Evolutionary conservation across 2,329 filamentous ascomycete species (phyloP), one percentile per base, ranked within the genome.

Genomic region (Epicoccum nigrum): DNA sequence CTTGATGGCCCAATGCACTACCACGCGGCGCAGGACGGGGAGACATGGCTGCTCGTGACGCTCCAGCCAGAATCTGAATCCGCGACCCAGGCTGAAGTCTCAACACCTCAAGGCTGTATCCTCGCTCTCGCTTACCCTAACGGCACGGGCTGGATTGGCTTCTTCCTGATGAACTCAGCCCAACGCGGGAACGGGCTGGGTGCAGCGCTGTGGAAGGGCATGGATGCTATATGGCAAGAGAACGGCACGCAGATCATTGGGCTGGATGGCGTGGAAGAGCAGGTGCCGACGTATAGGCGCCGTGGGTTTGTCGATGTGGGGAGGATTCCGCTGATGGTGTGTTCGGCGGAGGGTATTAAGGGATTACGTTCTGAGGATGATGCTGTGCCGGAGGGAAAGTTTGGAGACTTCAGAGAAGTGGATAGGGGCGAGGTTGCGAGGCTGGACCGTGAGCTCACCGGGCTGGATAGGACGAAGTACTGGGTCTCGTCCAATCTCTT

Each of bases 121-220:
- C 49, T 69, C 4, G 62, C 67, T 2, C 60, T 73, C 28, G 58
- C 63, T 17, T 73, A 69, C 54, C 54, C 64, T 17, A 75, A 76
- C 43, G 44, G 48, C 25, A 74, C 71, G 1, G 73, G 65, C n/a
- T 75, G 73, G 72, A 55, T 74, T 1, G 71, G 67, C 13, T 71
- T 69, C 60, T 74, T 75, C 67, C 63, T 70, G 40, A 51, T 74
- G 46, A 67, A 68, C 15, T 61, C 55, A 1, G 42, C 57, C 1
- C 56, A 63, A 41, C 65, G 67, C 17, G 69, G 72, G 17, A 55
- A 64, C 15, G 72, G 72, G 2, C 55, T 69, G n/a, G 73, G 73
- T 2, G 38, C 56, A 6, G 55, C 58, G 33, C 51, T 75, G 1
- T 73, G 70, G 58, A 59, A 65, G 20, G 61, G 61, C 7, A 60